phyloP scores from a whole-genome alignment of 306 rosid species.

The Malus orientalis region DNA sequence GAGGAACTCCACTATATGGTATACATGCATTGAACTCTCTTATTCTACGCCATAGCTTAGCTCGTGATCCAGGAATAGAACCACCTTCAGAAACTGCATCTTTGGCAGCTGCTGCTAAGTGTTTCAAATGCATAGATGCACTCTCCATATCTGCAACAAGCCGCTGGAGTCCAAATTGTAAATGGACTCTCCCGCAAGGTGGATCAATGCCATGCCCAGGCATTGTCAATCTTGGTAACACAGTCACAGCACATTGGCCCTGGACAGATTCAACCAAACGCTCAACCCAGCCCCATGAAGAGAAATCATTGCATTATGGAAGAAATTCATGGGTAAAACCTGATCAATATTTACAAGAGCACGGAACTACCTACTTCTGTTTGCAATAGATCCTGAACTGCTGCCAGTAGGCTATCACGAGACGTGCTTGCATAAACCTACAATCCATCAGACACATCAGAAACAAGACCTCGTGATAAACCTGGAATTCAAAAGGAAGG shows the following conservation, averaged over 20 bases:
- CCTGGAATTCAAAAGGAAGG: slow-evolving; percentile 11
- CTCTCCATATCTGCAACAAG: slow-evolving; percentile 60
- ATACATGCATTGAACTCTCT: slow-evolving; percentile 98
- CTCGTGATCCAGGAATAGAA: slow-evolving; percentile 97
- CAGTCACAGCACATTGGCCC: slow-evolving; percentile 88
- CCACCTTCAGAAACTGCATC: slow-evolving; percentile 99
- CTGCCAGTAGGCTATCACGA: slow-evolving; percentile 93
- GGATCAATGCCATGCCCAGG: slow-evolving; percentile 99
- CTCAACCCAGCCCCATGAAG: slow-evolving; percentile 29
- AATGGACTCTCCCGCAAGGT: slow-evolving; percentile 84
- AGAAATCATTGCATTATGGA: neutral
- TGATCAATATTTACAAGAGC: slow-evolving; percentile 23
- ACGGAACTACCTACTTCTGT: slow-evolving; percentile 88
- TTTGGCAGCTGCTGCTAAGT: slow-evolving; percentile 89
- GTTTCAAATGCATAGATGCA: slow-evolving; percentile 85
- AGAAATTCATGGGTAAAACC: slow-evolving; percentile 17
- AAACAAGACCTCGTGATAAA: slow-evolving; percentile 17
- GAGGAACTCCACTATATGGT: slow-evolving; percentile 74
- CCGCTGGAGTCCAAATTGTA: slow-evolving; percentile 64
- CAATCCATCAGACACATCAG: slow-evolving; percentile 38
- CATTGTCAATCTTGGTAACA: slow-evolving; percentile 96
- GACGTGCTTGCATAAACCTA: slow-evolving; percentile 98
- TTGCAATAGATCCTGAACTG: slow-evolving; percentile 88
- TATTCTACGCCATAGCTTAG: slow-evolving; percentile 98
- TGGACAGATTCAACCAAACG: slow-evolving; percentile 30